These are phyloP conservation scores for Fomitopsis pinicola DNA, from an alignment of 1,284 basidiomycete genomes.

Conservation along the genomic window DNA sequence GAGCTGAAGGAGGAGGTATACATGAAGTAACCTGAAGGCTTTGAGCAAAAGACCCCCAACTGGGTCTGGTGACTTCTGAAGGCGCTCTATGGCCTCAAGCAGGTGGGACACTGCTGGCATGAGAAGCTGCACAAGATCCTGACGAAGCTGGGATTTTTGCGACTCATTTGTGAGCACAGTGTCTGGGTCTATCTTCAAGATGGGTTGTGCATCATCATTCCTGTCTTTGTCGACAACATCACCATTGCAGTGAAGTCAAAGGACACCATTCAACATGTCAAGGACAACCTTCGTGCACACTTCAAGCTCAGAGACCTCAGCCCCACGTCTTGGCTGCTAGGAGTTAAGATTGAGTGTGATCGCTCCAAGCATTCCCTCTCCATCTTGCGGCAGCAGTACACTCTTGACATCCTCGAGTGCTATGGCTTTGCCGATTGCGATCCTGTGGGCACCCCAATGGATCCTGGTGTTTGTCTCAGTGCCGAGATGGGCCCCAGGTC, in stretches of 20 bases:
- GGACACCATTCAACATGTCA: no score
- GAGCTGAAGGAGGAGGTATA: slow-evolving; percentile 35
- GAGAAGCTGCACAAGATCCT: slow-evolving; percentile 3
- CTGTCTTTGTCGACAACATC: slow-evolving; percentile 8
- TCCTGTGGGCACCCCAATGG: slow-evolving; percentile 23
- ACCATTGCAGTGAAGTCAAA: no score
- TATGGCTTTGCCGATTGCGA: not conserved
- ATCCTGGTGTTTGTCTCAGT: no score
- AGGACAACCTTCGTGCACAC: no score
- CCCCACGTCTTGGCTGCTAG: no score
- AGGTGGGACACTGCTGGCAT: slow-evolving; percentile 17
- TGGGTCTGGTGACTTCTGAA: slow-evolving; percentile 25
- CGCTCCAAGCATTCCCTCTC: no score
- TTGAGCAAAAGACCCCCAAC: slow-evolving; percentile 19
- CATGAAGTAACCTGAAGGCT: slow-evolving; percentile 32
- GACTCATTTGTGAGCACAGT: slow-evolving; percentile 7
- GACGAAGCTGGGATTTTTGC: slow-evolving; percentile 6
- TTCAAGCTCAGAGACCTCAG: no score
- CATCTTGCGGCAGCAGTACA: no score
- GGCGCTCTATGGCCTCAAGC: slow-evolving; percentile 20
- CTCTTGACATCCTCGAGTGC: no score
- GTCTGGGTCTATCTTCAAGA: slow-evolving; percentile 9
- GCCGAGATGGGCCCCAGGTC: no score
- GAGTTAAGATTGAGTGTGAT: no score
- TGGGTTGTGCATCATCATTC: slow-evolving; percentile 9